Evolutionary conservation across 495 filamentous ascomycete genomes (phyloP).

Genomic region (Aspergillus heteromorphus): DNA sequence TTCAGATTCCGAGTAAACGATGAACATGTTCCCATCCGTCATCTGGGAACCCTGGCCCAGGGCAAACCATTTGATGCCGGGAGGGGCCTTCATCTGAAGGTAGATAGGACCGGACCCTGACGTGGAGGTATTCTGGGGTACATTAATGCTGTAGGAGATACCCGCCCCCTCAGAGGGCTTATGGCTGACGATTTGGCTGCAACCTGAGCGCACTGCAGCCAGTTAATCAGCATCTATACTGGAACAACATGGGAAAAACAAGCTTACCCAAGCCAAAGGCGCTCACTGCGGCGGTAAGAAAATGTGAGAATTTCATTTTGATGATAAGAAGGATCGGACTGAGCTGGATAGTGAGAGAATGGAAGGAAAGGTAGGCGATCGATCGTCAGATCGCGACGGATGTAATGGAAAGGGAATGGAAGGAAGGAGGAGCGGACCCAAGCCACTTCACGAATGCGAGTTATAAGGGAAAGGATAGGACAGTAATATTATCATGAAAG

Average conservation of each 20-base stretch:
- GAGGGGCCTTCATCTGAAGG: conserved; percentile 54
- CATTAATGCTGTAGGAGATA: conserved; percentile 21
- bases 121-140: conserved; percentile 16
- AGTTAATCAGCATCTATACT: neutral
- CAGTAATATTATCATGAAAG: neutral
- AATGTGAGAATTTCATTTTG: neutral
- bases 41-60: conserved; percentile 55
- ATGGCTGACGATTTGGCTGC: conserved; percentile 15
- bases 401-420: neutral
- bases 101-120: conserved; percentile 38
- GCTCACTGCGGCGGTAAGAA: neutral
- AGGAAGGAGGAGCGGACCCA: neutral
- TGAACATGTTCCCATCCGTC: conserved; percentile 56
- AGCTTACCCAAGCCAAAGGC: conserved; percentile 4
- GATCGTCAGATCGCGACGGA: neutral
- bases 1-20: conserved; percentile 54
- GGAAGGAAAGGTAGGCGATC: neutral
- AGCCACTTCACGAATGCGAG: neutral
- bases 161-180: conserved; percentile 13
- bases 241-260: neutral
- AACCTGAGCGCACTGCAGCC: conserved; percentile 3
- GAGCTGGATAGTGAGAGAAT: neutral
- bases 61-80: conserved; percentile 52
- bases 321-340: neutral
- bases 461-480: neutral